Evolutionary conservation across 2,329 filamentous ascomycete species (phyloP), one percentile per base, ranked within the genome.

Genomic region (Fusarium pseudoanthophilum): DNA sequence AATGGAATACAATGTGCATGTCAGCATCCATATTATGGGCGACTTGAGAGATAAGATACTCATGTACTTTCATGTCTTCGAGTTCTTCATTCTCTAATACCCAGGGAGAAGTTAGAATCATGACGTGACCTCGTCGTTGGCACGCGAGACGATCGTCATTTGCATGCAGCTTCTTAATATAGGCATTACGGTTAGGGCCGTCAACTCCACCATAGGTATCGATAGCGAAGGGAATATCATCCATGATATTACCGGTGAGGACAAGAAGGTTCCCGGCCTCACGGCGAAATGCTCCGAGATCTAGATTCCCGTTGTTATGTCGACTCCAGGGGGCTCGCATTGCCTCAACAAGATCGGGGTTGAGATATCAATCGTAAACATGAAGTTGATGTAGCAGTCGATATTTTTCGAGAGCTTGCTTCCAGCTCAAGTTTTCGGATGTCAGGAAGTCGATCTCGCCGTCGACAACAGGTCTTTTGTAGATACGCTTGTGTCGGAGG

Each of bases 401-500:
- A 15, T 64, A 30, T 21, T 14, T 56, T 26, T 39, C 32, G 26
- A 67, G 51, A 11, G 26, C 15, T 9, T 58, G n/a, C 26, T 60
- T 55, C 67, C 67, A 72, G 36, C 14, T 53, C 21, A 42, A 3
- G 26, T 61, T 60, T 4, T 7, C 4, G 18, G 32, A 30, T 5
- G 36, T 21, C 14, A 39, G 8, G 13, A 46, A 13, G 1, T 46
- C 26, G 4, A 37, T 40, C 4, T 36, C 26, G 4, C 48, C 20
- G n/a, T 57, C 37, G 10, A 39, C n/a, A 30, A 73, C 48, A 13
- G 70, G 66, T 4, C 18, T 36, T 13, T 42, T 20, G 28, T 57
- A 46, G 10, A 73, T 45, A 20, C 66, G 73, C 15, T 68, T 42
- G 48, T 70, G 62, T 21, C 64, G 43, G 5, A 63, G 20, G 14